Base-by-base conservation (phyloP, 2,329 filamentous ascomycete genomes). In the Colletotrichum phormii region DNA sequence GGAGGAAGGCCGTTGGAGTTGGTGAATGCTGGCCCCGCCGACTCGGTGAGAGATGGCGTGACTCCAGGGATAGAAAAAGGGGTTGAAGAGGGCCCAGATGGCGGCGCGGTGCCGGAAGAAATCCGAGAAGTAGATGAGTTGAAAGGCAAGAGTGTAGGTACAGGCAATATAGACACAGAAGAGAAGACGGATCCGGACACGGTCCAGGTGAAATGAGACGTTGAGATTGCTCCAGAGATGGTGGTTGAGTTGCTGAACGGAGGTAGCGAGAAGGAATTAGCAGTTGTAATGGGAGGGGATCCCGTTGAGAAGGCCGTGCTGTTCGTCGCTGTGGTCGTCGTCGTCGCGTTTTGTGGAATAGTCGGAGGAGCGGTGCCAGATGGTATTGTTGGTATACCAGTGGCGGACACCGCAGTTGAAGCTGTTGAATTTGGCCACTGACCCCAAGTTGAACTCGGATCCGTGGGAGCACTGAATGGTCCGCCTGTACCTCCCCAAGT, bases 171-270 rank as follows among this genome's bases (percentile, higher is more conserved):
- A 29, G 60, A 69, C 6, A 58, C 37, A 49, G 59, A 69, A 69
- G 60, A 64, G 22, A 64, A 64, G 1, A 42, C 13, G 4, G 51
- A 58, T 22, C 60, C 60, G 42, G 66, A 64, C n/a, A 58, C 37
- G 11, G 60, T 58, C 59, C 60, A 57, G 26, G 66, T 33, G 24
- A 64, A 18, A 29, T 64, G 26, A 35, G 53, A 22, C 12, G 60
- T 51, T 7, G 60, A 29, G 18, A 37, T 29, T 49, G 22, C 26
- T 33, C 51, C 59, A 9, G 66, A 46, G n/a, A 57, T 29, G 42
- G 35, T 35, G 26, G 70, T 72, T 8, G 70, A 70, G 54, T 72
- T 70, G 31, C 49, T 22, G 8, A 67, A 71, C 11, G 62, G 67
- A 29, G 55, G 13, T 18, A 49, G 24, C 4, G 29, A 33, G 12